phyloP scores from a whole-genome alignment of 2,329 filamentous ascomycete genomes.

The Neoascochyta sp. region DNA sequence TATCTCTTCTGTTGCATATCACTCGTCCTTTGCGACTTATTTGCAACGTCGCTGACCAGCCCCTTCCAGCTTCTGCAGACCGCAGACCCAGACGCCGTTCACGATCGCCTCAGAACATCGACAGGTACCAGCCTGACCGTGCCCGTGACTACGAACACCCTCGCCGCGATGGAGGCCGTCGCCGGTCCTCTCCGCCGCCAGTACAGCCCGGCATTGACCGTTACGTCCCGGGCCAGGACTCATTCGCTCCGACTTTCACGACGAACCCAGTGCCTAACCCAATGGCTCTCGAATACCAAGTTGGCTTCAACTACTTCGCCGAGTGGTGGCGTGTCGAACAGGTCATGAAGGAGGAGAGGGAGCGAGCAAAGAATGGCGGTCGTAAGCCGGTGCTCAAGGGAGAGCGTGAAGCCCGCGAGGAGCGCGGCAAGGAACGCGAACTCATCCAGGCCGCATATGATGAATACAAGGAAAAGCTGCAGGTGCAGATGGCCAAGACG shows the following conservation, averaged over 20 bases:
- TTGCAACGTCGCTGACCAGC: too few relatives aligned
- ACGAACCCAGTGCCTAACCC: conserved; percentile 70
- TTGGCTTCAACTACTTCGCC: conserved; percentile 80
- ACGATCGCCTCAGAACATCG: conserved; percentile 67
- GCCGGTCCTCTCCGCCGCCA: conserved; percentile 57
- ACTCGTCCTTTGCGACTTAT: too few relatives aligned
- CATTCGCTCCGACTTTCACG: conserved; percentile 48
- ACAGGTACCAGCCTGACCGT: conserved; percentile 73
- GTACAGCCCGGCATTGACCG: conserved; percentile 71
- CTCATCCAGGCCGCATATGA: conserved; percentile 70
- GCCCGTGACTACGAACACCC: conserved; percentile 65
- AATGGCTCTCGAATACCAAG: conserved; percentile 69
- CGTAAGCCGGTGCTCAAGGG: conserved; percentile 63
- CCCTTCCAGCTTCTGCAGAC: conserved; percentile 21
- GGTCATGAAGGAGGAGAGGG: conserved; percentile 76
- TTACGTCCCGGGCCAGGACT: conserved; percentile 74
- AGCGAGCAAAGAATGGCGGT: conserved; percentile 65
- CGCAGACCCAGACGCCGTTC: conserved; percentile 53
- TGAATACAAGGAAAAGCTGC: conserved; percentile 62
- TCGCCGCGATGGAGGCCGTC: conserved; percentile 58
- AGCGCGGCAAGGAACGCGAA: conserved; percentile 73
- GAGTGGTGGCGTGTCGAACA: conserved; percentile 85
- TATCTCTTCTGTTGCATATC: too few relatives aligned
- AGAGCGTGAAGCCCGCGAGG: conserved; percentile 64
- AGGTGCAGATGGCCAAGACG: conserved; percentile 72